These are phyloP conservation scores for Blastocystis sp. DNA, from an alignment of 352 stramenopile genomes.

Conservation along the genomic window DNA sequence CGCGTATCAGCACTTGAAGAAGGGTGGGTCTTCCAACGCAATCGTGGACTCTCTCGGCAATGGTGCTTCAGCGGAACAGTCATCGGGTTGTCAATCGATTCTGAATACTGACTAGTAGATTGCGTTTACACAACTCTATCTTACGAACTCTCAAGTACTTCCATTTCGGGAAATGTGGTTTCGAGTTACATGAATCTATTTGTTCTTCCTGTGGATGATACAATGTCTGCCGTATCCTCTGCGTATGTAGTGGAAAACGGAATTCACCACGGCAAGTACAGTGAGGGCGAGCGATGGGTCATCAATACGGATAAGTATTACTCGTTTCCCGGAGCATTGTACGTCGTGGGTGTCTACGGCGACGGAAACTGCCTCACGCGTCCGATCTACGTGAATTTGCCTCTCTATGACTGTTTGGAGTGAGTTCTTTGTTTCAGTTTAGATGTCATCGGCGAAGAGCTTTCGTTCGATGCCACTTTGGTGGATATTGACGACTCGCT, in stretches of 20 bases:
- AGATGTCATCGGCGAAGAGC: slow-evolving; percentile 13
- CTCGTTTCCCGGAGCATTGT: slow-evolving; percentile 9
- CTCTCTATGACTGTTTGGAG: not conserved
- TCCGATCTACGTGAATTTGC: slow-evolving; percentile 29
- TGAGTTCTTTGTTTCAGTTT: not conserved
- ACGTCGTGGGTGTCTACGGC: slow-evolving; percentile 35
- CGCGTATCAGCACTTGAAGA: not conserved
- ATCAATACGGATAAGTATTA: not conserved
- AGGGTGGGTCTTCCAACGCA: not conserved
- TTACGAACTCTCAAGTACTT: slow-evolving; percentile 1
- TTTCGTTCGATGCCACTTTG: slow-evolving; percentile 34
- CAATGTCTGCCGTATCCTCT: not conserved
- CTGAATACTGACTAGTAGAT: not conserved
- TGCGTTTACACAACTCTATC: not conserved
- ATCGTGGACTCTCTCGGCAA: too few species aligned
- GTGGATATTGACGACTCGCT: not conserved
- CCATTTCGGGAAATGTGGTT: slow-evolving; percentile 18
- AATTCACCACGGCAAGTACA: slow-evolving; percentile 16
- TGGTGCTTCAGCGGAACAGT: too few species aligned
- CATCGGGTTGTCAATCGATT: too few species aligned
- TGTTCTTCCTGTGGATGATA: slow-evolving; percentile 31
- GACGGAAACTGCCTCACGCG: slow-evolving; percentile 3
- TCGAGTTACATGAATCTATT: slow-evolving; percentile 21
- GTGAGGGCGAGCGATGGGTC: not conserved
- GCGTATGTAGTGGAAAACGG: slow-evolving; percentile 41